Evolutionary conservation across 768 basidiomycete species (phyloP).

Genomic region (Daedaleopsis nitida): DNA sequence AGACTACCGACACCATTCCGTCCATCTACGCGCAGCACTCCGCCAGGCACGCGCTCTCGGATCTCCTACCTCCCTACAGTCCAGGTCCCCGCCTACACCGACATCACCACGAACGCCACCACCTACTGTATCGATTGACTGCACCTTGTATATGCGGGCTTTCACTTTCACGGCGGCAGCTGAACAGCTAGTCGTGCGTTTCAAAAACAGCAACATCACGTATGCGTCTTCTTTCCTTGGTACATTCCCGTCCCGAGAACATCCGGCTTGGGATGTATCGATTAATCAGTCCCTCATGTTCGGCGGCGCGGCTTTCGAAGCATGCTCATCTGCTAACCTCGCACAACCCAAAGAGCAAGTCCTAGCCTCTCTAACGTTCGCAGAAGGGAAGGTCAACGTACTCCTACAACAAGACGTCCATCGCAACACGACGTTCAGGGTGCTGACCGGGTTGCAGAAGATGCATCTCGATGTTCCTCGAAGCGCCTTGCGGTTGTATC

Average conservation of each 20-base stretch:
- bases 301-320: constrained; percentile 56
- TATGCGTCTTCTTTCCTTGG: constrained; percentile 38
- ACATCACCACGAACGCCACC: neutral
- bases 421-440: constrained; percentile 40
- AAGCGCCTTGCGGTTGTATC: constrained; percentile 77
- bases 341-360: constrained; percentile 33
- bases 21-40: neutral
- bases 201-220: constrained; percentile 46
- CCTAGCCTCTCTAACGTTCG: constrained; percentile 61
- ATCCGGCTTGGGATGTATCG: constrained; percentile 36
- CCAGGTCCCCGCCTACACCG: neutral
- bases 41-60: neutral
- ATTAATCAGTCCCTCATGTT: constrained; percentile 52
- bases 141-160: constrained; percentile 43
- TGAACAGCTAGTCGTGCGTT: constrained; percentile 68
- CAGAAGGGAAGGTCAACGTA: constrained; percentile 46
- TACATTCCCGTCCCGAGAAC: constrained; percentile 20
- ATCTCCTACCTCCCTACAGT: neutral
- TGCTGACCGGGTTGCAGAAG: constrained; percentile 46
- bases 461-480: constrained; percentile 69
- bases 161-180: constrained; percentile 66
- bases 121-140: constrained; percentile 34
- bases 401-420: constrained; percentile 49
- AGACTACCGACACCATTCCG: constrained; percentile 12
- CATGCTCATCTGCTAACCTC: constrained; percentile 57